Conservation (phyloP, 2,329 filamentous ascomycete species). For the Trichocomaceae sp. region DNA sequence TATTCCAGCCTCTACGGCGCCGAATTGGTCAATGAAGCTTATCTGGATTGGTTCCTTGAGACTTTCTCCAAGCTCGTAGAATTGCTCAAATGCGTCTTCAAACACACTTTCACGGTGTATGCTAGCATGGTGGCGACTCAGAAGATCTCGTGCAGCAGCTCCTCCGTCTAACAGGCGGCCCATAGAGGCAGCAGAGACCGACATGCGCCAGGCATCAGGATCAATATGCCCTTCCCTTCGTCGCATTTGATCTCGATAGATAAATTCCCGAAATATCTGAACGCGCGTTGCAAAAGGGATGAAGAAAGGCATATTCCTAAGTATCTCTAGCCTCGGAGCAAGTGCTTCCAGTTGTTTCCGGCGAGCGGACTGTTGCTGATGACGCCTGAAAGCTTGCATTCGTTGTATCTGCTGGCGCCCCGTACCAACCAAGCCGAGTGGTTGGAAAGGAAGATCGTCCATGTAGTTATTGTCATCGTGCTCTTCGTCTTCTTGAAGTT, state of each 20-base stretch:
- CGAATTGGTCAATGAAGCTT: constrained; percentile 89
- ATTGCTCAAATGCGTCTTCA: constrained; percentile 75
- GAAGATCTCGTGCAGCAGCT: constrained; percentile 32
- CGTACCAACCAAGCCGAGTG: constrained; percentile 47
- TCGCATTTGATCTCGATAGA: constrained; percentile 71
- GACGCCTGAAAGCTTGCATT: constrained; percentile 56
- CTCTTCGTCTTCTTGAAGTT: constrained; percentile 59
- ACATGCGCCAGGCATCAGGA: constrained; percentile 67
- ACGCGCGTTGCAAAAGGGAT: constrained; percentile 90
- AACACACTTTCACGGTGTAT: constrained; percentile 76
- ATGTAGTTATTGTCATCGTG: constrained; percentile 43
- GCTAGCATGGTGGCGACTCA: constrained; percentile 63
- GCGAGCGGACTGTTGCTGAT: constrained; percentile 60
- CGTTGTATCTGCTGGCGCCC: constrained; percentile 55
- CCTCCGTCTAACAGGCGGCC: constrained; percentile 36
- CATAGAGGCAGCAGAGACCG: constrained; percentile 43
- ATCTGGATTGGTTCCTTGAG: constrained; percentile 96
- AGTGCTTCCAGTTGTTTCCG: constrained; percentile 70
- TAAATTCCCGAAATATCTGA: constrained; percentile 87
- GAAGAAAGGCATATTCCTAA: constrained; percentile 94
- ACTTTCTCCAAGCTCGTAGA: constrained; percentile 71
- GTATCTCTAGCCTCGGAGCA: constrained; percentile 77
- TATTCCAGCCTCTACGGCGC: constrained; percentile 80
- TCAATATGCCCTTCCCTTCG: constrained; percentile 63
- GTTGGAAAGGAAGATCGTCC: constrained; percentile 30